Conservation (phyloP, 306 rosid genomes). For the Cicer cuneatum region DNA sequence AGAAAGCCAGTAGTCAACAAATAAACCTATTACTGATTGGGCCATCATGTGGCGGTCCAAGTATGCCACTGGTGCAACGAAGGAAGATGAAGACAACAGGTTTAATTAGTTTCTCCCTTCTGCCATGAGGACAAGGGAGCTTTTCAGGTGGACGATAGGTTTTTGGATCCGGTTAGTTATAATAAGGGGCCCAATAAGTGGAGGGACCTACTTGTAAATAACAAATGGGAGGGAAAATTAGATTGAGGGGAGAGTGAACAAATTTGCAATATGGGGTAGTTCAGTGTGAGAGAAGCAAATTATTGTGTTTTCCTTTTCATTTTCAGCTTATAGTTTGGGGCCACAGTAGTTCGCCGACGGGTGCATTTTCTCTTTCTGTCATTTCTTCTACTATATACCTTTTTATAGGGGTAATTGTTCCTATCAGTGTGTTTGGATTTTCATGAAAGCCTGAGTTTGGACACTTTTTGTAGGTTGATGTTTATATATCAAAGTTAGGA, state of each 20-base stretch:
- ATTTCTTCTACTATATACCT: background rate
- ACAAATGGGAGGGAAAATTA: background rate
- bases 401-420: background rate
- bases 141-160: background rate
- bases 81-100: background rate
- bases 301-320: background rate
- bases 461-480: background rate
- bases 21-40: constrained; percentile 6
- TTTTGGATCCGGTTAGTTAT: background rate
- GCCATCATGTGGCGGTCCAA: background rate
- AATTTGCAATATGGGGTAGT: background rate
- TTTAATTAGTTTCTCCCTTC: background rate
- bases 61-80: background rate
- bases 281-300: background rate
- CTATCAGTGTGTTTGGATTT: background rate
- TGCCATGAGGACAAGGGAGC: constrained; percentile 1
- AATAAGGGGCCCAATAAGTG: background rate
- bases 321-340: background rate
- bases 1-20: background rate
- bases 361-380: background rate
- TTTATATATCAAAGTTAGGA: background rate
- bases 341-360: background rate
- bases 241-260: background rate
- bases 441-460: background rate
- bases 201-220: background rate